Conservation (phyloP, 2,329 filamentous ascomycete genomes). For the Trichoderma asperellum region DNA sequence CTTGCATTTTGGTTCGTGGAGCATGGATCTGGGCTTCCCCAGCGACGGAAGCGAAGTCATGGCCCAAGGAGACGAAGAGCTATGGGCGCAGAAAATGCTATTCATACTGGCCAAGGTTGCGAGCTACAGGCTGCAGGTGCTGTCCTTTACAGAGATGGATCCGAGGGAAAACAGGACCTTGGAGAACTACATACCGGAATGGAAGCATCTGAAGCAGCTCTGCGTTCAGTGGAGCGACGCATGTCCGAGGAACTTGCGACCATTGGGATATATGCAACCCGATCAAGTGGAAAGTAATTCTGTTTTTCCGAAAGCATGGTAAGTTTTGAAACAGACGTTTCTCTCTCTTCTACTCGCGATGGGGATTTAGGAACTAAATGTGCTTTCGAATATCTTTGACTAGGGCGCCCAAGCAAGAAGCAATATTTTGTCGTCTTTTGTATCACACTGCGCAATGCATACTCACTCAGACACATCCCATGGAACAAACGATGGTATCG, state of each 20-base stretch:
- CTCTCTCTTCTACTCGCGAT: background rate
- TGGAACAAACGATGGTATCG: slow-evolving; percentile 60
- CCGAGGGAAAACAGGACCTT: slow-evolving; percentile 66
- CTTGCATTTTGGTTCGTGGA: slow-evolving; percentile 90
- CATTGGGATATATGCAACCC: slow-evolving; percentile 75
- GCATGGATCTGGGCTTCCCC: slow-evolving; percentile 71
- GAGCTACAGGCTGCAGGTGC: slow-evolving; percentile 77
- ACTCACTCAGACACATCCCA: slow-evolving; percentile 77
- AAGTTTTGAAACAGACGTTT: slow-evolving; percentile 39
- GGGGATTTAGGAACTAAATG: background rate
- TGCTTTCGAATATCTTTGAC: too few species aligned
- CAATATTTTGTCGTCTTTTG: slow-evolving; percentile 80
- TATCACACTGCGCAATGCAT: slow-evolving; percentile 87
- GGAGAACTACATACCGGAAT: slow-evolving; percentile 71
- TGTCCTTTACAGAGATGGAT: slow-evolving; percentile 62
- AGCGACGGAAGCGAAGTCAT: slow-evolving; percentile 52
- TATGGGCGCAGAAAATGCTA: slow-evolving; percentile 87
- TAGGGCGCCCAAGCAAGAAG: slow-evolving; percentile 80
- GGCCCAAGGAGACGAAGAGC: slow-evolving; percentile 66
- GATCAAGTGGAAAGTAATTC: slow-evolving; percentile 71
- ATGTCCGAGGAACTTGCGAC: slow-evolving; percentile 84
- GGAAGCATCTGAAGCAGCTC: slow-evolving; percentile 77
- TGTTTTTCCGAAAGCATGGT: slow-evolving; percentile 86
- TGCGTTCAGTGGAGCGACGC: slow-evolving; percentile 81
- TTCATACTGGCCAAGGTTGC: slow-evolving; percentile 86